Base-by-base conservation (phyloP, 163 green algal species). In the Scenedesmus sp. region DNA sequence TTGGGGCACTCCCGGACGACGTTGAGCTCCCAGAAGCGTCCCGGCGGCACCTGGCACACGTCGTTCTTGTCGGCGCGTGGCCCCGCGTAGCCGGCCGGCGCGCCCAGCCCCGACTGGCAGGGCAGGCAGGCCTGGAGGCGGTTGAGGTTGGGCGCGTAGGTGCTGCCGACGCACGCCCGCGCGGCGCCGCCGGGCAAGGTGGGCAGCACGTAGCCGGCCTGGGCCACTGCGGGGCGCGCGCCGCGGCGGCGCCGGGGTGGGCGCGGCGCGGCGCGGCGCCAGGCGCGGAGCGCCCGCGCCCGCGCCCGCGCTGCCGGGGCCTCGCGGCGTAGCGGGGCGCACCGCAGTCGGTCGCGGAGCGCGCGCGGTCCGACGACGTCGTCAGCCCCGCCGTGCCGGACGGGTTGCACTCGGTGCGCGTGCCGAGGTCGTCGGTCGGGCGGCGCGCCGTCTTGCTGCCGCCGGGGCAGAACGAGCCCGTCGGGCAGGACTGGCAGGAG, bases 111-210 rank as follows among this genome's bases (percentile, higher is more conserved):
- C 36, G 63, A 44, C 63, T 57, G n/a, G n/a, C 34, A 54, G 34
- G 18, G 42, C 63, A 71, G 63, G 34, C 63, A 71, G 36, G 33
- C 5, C 34, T n/a, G 42, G 18, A 71, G 63, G 2, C 36, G 14
- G 63, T 71, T 71, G 63, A 39, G 22, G n/a, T 31, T 18, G 42
- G 63, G 63, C 29, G 63, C 39, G 36, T 71, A 71, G 4, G 42
- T 71, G 26, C 9, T 11, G 18, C 63, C 63, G 24, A 13, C 17
- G 36, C 63, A 71, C 63, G 31, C 3, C 36, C 22, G 14, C n/a
- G 63, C 39, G 6, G 17, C 14, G 18, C 20, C 39, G 20, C 63
- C 63, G 4, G 24, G 24, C 11, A 14, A 57, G 34, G 33, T 18
- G 42, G 63, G 63, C 39, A 71, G 63, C 22, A 54, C 33, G n/a